phyloP scores from a whole-genome alignment of 2,329 filamentous ascomycete genomes.

The Fonsecaea pugnacius region DNA sequence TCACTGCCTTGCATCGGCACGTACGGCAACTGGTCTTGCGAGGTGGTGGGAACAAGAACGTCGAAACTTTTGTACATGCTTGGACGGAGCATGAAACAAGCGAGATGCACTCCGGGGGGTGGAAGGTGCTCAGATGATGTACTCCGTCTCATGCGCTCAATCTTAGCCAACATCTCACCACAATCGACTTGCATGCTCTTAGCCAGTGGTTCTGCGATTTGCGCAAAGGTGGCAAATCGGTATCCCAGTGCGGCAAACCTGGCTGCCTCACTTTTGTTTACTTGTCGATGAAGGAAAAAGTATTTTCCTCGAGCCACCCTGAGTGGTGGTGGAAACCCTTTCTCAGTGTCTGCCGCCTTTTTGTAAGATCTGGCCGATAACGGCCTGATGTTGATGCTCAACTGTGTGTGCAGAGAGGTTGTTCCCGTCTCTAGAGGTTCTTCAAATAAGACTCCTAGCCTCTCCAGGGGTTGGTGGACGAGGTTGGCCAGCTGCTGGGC shows the following conservation, averaged over 20 bases:
- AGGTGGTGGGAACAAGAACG: slow-evolving; percentile 62
- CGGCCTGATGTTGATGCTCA: slow-evolving; percentile 30
- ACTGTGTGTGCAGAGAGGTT: slow-evolving; percentile 4
- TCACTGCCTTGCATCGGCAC: slow-evolving; percentile 58
- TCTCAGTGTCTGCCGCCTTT: slow-evolving; percentile 45
- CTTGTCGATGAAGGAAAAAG: slow-evolving; percentile 74
- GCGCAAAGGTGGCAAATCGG: slow-evolving; percentile 72
- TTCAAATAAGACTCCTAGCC: slow-evolving; percentile 73
- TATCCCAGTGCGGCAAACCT: slow-evolving; percentile 73
- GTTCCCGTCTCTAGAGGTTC: slow-evolving; percentile 71
- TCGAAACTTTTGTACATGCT: slow-evolving; percentile 64
- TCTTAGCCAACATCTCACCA: slow-evolving; percentile 62
- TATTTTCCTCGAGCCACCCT: slow-evolving; percentile 65
- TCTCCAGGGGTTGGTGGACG: slow-evolving; percentile 65
- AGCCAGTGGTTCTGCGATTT: slow-evolving; percentile 71
- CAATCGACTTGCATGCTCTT: slow-evolving; percentile 74
- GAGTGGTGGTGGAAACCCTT: slow-evolving; percentile 16
- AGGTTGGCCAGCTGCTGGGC: slow-evolving; percentile 73
- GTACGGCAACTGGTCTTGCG: slow-evolving; percentile 65
- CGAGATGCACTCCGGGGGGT: slow-evolving; percentile 47
- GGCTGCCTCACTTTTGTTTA: slow-evolving; percentile 63
- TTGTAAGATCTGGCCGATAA: slow-evolving; percentile 38
- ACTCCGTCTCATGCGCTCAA: slow-evolving; percentile 69
- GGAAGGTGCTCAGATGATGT: slow-evolving; percentile 35
- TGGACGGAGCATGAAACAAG: slow-evolving; percentile 51